Evolutionary conservation across 1,139 yeast species (phyloP).

Genomic region (Candida pseudoviswanathii): DNA sequence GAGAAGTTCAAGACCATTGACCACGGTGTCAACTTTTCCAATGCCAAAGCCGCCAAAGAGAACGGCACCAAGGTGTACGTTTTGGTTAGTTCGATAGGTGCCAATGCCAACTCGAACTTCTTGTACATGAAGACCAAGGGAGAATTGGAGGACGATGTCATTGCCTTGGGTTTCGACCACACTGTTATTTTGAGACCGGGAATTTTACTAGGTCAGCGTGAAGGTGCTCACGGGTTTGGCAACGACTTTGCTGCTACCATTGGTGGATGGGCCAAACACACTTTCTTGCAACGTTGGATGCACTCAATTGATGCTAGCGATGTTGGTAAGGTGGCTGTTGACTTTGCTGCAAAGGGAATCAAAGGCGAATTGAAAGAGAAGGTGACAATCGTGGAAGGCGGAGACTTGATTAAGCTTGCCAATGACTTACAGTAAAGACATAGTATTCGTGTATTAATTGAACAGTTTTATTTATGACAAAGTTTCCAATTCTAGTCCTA

Average conservation of each 20-base stretch:
- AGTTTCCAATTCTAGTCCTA: too few relatives aligned
- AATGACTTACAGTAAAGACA: neutral
- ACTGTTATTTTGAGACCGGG: conserved; percentile 78
- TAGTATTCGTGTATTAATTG: neutral
- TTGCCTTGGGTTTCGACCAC: conserved; percentile 60
- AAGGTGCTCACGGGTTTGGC: conserved; percentile 38
- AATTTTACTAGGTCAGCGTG: conserved; percentile 60
- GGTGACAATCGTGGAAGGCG: conserved; percentile 15
- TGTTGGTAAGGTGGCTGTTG: conserved; percentile 48
- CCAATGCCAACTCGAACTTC: conserved; percentile 53
- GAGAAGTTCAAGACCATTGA: conserved; percentile 69
- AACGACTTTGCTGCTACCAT: conserved; percentile 27
- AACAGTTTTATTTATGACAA: neutral
- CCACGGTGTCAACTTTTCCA: conserved; percentile 61
- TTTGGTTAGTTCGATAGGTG: conserved; percentile 63
- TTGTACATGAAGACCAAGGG: conserved; percentile 66
- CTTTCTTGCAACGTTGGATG: conserved; percentile 32
- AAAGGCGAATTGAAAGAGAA: conserved; percentile 16
- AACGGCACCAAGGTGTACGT: conserved; percentile 67
- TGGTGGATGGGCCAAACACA: conserved; percentile 36
- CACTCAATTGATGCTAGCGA: conserved; percentile 51
- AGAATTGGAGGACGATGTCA: conserved; percentile 59
- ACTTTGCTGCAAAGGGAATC: conserved; percentile 23
- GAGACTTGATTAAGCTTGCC: conserved; percentile 14
- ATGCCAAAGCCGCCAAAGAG: conserved; percentile 71